phyloP scores from a whole-genome alignment of 495 filamentous ascomycete genomes.

The Thermothielavioides terrestris region DNA sequence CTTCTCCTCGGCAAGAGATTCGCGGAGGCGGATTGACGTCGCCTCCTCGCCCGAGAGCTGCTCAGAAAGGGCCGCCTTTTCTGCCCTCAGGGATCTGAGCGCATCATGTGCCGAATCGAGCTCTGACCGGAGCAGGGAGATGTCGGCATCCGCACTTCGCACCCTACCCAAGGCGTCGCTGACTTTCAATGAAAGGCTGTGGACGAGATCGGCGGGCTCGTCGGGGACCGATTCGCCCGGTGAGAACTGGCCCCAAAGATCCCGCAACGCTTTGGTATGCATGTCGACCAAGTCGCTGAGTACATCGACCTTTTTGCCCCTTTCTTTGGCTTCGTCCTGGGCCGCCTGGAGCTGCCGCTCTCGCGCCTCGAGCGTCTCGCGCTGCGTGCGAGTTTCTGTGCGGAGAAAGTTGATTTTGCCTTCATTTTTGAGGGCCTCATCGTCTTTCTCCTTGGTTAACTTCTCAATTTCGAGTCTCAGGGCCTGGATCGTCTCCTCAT shows the following conservation, averaged over 20 bases:
- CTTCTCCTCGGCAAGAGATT: constrained; percentile 48
- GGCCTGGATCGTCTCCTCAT: constrained; percentile 58
- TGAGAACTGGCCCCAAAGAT: constrained; percentile 54
- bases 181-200: constrained; percentile 54
- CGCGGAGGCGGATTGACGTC: constrained; percentile 33
- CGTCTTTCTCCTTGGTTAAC: constrained; percentile 45
- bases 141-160: constrained; percentile 35
- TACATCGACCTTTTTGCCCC: constrained; percentile 44
- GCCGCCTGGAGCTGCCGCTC: constrained; percentile 45
- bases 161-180: constrained; percentile 43
- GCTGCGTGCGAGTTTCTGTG: constrained; percentile 47
- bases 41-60: constrained; percentile 40
- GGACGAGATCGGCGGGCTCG: constrained; percentile 51
- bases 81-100: constrained; percentile 28
- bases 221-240: constrained; percentile 47
- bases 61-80: constrained; percentile 38
- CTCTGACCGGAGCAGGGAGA: constrained; percentile 37
- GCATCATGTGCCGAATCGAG: constrained; percentile 33
- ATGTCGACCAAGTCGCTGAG: constrained; percentile 38
- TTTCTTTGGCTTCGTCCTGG: constrained; percentile 42
- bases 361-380: constrained; percentile 44
- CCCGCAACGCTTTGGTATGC: constrained; percentile 49
- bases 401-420: constrained; percentile 48
- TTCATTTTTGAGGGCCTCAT: constrained; percentile 49
- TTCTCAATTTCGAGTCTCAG: constrained; percentile 63